Evolutionary conservation across 257 asterid genomes (phyloP), one percentile per base, ranked within the genome.

Genomic region (Thymus mandschuricus): DNA sequence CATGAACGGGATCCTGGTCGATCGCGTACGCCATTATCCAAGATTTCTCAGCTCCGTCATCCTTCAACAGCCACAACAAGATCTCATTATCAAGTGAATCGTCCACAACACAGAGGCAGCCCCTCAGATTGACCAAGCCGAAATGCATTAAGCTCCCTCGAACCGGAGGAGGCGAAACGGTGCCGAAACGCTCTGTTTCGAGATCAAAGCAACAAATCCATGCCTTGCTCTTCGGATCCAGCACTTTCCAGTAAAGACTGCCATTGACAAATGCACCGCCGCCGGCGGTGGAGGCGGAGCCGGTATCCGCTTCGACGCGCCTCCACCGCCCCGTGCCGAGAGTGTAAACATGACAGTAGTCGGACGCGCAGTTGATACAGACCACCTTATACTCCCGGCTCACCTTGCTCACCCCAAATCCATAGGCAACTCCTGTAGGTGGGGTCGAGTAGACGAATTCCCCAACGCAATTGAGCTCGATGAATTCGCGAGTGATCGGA

Each of bases 41-140:
- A 27, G 81, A 65, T 33, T 66, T 72, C 74, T 78, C 74, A 1
- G 68, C 82, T 34, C 38, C 38, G 4, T 2, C 2, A 1, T 34
- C 38, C 77, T 80, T 84, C 89, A 86, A 75, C 68, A 73, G 59
- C 92, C 89, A 84, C 1, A 86, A 52, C 12, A 70, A 75, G 41
- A 86, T 64, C 33, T 80, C 76, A 0, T 10, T 48, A 27, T 66
- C 78, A 15, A 34, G 2, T 34, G 38, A 34, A 34, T 34, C 4
- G 13, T 84, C 81, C 2, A 81, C 66, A 1, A 76, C 9, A 59
- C 86, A 77, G 1, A 86, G 58, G 30, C 54, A 35, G 13, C 15
- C 74, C 11, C 51, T 62, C 55, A 83, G 59, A 33, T 15, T 70
- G n/a, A 54, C 71, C 27, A 84, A 43, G 0, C 52, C 1, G 15